Percentiles rank a stretch among this genome's conserved stretches.
phyloP scores from a whole-genome alignment of 1,139 yeast genomes.

The Saccharomyces hybrid region DNA sequence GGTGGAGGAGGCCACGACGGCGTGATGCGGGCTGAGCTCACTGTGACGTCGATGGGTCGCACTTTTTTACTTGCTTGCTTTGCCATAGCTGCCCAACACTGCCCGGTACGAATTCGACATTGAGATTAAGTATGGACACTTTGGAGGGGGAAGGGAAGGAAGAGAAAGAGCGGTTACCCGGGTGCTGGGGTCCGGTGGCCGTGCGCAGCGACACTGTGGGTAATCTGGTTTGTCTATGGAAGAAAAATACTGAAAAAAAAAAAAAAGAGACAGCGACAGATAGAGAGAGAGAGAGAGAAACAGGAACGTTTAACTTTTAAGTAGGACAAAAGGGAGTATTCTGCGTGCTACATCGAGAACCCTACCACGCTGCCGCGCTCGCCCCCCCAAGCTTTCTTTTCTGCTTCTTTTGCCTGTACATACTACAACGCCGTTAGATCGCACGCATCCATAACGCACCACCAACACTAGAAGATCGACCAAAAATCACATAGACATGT shows the following conservation, averaged over 20 bases:
- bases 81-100: background rate
- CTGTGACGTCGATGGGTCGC: background rate
- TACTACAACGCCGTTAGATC: background rate
- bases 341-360: background rate
- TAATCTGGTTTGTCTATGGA: no score
- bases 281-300: background rate
- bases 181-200: no score
- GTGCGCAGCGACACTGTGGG: no score
- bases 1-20: background rate
- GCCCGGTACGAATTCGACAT: no score
- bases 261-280: background rate
- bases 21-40: background rate
- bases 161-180: no score
- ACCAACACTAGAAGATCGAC: background rate
- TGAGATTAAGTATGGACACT: no score
- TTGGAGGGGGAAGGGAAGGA: no score
- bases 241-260: background rate
- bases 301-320: background rate
- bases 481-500: constrained; percentile 36
- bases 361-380: background rate
- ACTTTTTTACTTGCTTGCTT: no score
- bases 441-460: no score
- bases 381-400: background rate
- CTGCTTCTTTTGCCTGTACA: background rate
- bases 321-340: background rate